Conservation (phyloP, 768 basidiomycete species). For the Mycena sanguinolenta region DNA sequence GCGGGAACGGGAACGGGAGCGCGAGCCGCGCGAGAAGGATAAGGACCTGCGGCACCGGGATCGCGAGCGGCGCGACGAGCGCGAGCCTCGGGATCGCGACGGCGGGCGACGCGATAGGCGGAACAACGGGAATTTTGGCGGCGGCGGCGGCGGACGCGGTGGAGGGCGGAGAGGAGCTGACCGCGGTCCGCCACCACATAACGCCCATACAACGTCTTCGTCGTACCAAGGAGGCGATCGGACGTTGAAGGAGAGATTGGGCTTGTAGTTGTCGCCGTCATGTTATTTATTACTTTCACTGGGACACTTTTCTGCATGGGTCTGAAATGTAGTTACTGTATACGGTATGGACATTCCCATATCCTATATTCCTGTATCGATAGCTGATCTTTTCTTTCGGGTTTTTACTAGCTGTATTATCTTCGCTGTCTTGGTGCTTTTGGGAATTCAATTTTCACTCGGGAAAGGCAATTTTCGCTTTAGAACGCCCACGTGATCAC, state of each 20-base stretch:
- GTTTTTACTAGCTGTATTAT: slow-evolving; percentile 41
- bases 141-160: slow-evolving; percentile 51
- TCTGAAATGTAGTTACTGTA: slow-evolving; percentile 30
- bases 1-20: slow-evolving; percentile 51
- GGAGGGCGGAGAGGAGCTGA: slow-evolving; percentile 43
- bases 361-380: slow-evolving; percentile 40
- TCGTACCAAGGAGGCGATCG: slow-evolving; percentile 66
- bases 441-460: neutral
- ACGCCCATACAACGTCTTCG: slow-evolving; percentile 32
- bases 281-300: slow-evolving; percentile 16
- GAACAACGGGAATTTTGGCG: slow-evolving; percentile 39
- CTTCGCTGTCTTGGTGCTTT: slow-evolving; percentile 32
- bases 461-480: neutral
- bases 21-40: slow-evolving; percentile 29
- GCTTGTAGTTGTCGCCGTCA: slow-evolving; percentile 61
- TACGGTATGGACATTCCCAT: slow-evolving; percentile 26
- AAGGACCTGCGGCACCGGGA: slow-evolving; percentile 49
- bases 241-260: slow-evolving; percentile 90
- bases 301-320: slow-evolving; percentile 23
- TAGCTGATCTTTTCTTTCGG: slow-evolving; percentile 41
- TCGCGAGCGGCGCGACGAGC: slow-evolving; percentile 52
- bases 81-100: slow-evolving; percentile 48
- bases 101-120: slow-evolving; percentile 49
- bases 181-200: slow-evolving; percentile 47
- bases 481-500: slow-evolving; percentile 29